Conservation (phyloP, 2,329 filamentous ascomycete genomes). For the Stemphylium beticola region DNA sequence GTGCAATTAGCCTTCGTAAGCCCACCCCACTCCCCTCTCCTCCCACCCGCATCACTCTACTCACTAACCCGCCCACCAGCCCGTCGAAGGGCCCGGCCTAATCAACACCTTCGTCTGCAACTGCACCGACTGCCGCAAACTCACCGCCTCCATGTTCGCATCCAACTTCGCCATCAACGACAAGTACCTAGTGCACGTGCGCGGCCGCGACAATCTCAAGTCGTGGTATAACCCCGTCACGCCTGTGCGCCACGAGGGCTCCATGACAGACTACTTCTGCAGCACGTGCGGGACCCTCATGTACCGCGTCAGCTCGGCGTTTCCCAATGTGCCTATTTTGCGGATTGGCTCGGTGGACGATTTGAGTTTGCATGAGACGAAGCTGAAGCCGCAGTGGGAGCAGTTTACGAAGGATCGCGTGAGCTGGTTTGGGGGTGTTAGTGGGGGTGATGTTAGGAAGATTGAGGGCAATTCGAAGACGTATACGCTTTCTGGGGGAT, state of each 20-base stretch:
- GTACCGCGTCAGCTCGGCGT: constrained; percentile 59
- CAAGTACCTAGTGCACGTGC: constrained; percentile 54
- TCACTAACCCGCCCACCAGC: constrained; percentile 19
- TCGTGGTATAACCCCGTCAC: not conserved
- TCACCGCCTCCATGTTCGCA: constrained; percentile 66
- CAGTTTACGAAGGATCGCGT: constrained; percentile 57
- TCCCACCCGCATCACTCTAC: not conserved
- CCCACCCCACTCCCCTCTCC: not conserved
- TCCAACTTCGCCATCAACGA: constrained; percentile 61
- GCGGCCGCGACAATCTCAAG: constrained; percentile 59
- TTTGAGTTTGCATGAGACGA: constrained; percentile 62
- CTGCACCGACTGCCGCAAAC: constrained; percentile 67
- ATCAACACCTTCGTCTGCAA: constrained; percentile 64
- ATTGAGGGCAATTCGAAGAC: not conserved
- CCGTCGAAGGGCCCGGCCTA: constrained; percentile 55
- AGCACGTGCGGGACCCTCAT: constrained; percentile 64
- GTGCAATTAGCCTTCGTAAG: constrained; percentile 32
- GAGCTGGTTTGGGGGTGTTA: not conserved
- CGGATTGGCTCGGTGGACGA: constrained; percentile 68
- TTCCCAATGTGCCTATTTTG: constrained; percentile 57
- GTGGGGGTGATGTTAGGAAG: not conserved
- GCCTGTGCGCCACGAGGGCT: constrained; percentile 50
- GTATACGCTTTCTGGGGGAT: not conserved
- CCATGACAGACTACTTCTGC: constrained; percentile 69
- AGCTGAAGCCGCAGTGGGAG: constrained; percentile 61